Evolutionary conservation across 2,329 filamentous ascomycete genomes (phyloP).

Genomic region (Calonectria pauciramosa): DNA sequence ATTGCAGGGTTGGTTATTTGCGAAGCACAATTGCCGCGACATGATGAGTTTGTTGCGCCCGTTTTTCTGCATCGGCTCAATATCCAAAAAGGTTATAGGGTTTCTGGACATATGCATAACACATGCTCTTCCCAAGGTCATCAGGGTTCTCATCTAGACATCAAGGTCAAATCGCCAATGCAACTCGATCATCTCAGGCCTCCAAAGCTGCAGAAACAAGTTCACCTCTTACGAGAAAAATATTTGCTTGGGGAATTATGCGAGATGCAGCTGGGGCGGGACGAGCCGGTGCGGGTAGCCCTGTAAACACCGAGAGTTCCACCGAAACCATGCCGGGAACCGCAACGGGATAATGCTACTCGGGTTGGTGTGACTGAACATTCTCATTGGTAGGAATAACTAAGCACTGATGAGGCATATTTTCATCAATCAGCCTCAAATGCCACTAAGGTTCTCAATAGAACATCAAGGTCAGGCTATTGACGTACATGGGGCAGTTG

Average conservation of each 20-base stretch:
- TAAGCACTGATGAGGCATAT: background rate
- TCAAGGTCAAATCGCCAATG: background rate
- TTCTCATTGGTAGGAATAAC: background rate
- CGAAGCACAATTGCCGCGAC: no score
- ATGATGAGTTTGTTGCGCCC: background rate
- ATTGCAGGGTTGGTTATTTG: background rate
- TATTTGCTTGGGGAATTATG: no score
- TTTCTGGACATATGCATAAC: background rate
- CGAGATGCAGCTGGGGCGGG: background rate
- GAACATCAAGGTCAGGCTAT: background rate
- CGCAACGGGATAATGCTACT: background rate
- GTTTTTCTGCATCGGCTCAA: background rate
- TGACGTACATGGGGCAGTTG: background rate
- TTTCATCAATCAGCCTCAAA: background rate
- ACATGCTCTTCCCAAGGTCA: background rate
- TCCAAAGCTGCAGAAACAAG: background rate
- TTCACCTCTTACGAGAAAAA: background rate
- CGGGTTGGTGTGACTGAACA: no score
- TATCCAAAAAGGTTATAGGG: background rate
- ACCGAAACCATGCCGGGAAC: background rate
- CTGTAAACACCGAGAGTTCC: background rate
- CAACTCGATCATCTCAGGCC: background rate
- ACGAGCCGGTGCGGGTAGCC: background rate
- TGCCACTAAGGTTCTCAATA: background rate
- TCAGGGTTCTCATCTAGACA: conserved; percentile 2